These are phyloP conservation scores for Polyplosphaeria fusca DNA, from an alignment of 495 filamentous ascomycete species.

Conservation along the genomic window DNA sequence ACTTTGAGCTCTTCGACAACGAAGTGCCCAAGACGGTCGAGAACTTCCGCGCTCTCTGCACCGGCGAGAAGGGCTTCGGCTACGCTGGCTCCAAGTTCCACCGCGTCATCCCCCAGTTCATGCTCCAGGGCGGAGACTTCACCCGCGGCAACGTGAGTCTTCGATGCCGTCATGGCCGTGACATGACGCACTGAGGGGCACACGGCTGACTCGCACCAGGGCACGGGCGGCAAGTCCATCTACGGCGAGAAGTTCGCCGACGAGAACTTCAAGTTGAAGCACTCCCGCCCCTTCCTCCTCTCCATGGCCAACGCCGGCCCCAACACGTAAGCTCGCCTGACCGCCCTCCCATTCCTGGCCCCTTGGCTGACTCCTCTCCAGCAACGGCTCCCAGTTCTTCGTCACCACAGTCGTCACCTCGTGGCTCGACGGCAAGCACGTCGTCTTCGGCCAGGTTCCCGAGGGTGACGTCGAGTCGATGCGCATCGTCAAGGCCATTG, in stretches of 20 bases:
- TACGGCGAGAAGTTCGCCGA: constrained; percentile 83
- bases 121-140: constrained; percentile 54
- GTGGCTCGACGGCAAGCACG: constrained; percentile 47
- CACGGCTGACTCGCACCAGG: constrained; percentile 46
- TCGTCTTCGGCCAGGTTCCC: constrained; percentile 46
- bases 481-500: constrained; percentile 42
- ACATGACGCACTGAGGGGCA: neutral
- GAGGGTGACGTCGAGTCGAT: constrained; percentile 37
- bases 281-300: constrained; percentile 61
- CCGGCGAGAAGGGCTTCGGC: constrained; percentile 82
- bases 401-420: constrained; percentile 46
- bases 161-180: neutral
- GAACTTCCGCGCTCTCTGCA: constrained; percentile 97
- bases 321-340: constrained; percentile 60
- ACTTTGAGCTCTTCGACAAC: constrained; percentile 85
- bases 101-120: constrained; percentile 51
- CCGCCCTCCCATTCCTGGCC: neutral
- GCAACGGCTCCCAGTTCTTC: constrained; percentile 75
- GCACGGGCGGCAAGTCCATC: constrained; percentile 82
- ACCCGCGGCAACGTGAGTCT: constrained; percentile 49
- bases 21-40: constrained; percentile 87
- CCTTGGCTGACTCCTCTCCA: constrained; percentile 40
- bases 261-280: constrained; percentile 71
- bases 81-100: constrained; percentile 44
- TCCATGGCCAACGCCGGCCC: constrained; percentile 83